Evolutionary conservation across 1,284 basidiomycete genomes (phyloP), one percentile per base, ranked within the genome.

Genomic region (Apiotrichum brassicae): DNA sequence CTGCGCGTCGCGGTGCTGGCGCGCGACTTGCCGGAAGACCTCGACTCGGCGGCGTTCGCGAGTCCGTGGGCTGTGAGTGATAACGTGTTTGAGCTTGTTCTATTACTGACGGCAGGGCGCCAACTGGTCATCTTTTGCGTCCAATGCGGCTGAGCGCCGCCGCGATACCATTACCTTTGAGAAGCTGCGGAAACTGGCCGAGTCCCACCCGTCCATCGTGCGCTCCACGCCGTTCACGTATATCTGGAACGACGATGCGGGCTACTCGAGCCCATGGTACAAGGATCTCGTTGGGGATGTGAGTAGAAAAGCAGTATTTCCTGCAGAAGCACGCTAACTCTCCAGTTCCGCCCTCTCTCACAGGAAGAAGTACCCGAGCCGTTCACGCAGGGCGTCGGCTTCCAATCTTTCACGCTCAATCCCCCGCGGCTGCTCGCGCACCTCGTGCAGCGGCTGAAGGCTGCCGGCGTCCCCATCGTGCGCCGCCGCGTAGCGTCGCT

Each of bases 11-110:
- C 77, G 2, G 68, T 86, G 47, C 70, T 85, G 14, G 85, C 84
- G 2, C 75, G 82, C 37, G 84, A 86, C 55, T 71, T 84, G 56
- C 83, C 84, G 0, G 75, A 79, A 43, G 83, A 86, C 66, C 61
- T 77, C 22, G 69, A 76, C 46, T 81, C 79, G 2, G 79, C 80
- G 43, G 77, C 73, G 0, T 86, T 84, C 67, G 79, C 84, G 0
- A 79, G 77, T 51, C 84, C 85, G 0, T 86, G 85, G 80, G 84
- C 84, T 33, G 82, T 82, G 51, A 58, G 80, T 73, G n/a, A n/a
- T n/a, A n/a, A n/a, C n/a, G n/a, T n/a, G n/a, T n/a, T n/a, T n/a
- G n/a, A n/a, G n/a, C n/a, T n/a, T n/a, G n/a, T n/a, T n/a, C n/a
- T n/a, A n/a, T n/a, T 30, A 14, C 28, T 30, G 28, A 30, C 28